Percentiles rank a stretch among this genome's conserved stretches.
phyloP scores from a whole-genome alignment of 768 basidiomycete genomes.

The Termitomyces sp. region DNA sequence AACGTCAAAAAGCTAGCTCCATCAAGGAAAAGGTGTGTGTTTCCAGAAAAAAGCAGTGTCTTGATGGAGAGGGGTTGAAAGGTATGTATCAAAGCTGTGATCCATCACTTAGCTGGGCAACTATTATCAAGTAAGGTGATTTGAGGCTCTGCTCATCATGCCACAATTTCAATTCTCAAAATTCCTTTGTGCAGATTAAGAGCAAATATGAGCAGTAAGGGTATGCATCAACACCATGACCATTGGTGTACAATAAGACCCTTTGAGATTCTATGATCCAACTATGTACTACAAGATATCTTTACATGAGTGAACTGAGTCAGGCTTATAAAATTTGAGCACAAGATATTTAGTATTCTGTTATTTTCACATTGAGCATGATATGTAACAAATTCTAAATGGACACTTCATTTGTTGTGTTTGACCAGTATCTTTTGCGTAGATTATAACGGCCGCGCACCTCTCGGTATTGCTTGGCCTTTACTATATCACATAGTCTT shows the following conservation, averaged over 20 bases:
- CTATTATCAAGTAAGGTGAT: not conserved
- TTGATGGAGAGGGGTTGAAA: not conserved
- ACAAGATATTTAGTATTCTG: too few species aligned
- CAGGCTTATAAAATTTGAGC: too few species aligned
- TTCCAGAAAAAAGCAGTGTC: not conserved
- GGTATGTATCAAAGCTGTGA: too few species aligned
- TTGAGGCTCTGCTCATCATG: not conserved
- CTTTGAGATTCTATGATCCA: constrained; percentile 5
- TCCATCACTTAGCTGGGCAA: not conserved
- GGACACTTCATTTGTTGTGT: too few species aligned
- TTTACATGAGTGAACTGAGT: too few species aligned
- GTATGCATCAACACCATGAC: constrained; percentile 1
- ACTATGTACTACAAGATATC: constrained; percentile 7
- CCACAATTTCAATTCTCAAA: not conserved
- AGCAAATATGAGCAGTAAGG: not conserved
- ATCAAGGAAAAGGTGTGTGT: not conserved
- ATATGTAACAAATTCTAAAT: too few species aligned
- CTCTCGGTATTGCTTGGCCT: too few species aligned
- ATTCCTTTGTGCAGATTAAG: not conserved
- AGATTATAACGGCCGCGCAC: too few species aligned
- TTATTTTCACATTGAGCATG: too few species aligned
- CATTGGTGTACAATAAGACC: not conserved
- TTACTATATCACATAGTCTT: too few species aligned
- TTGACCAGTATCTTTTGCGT: too few species aligned
- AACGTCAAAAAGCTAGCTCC: not conserved